A percentile compares a stretch with the other conserved stretches of the same genome.
Conservation (phyloP, 169 alveolate genomes). For the Cryptosporidium canis region DNA sequence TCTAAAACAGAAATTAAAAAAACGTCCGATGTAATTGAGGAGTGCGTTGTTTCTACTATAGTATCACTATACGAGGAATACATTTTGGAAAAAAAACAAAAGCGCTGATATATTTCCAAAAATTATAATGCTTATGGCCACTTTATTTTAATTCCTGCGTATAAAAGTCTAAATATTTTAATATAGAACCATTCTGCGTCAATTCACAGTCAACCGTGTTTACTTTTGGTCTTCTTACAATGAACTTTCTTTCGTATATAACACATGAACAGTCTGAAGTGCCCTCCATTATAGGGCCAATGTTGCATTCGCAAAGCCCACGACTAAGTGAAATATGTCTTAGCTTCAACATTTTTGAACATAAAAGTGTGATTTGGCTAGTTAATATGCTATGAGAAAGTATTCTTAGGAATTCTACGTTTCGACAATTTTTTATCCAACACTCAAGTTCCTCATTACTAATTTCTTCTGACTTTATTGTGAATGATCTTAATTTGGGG, state of each 20-base stretch:
- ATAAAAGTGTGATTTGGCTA: neutral
- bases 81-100: neutral
- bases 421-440: neutral
- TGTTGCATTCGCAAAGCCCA: neutral
- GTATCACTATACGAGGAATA: neutral
- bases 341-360: neutral
- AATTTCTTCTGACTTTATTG: neutral
- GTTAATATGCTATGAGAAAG: neutral
- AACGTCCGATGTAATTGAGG: constrained; percentile 28
- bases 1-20: constrained; percentile 5
- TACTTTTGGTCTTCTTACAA: neutral
- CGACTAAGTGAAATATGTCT: neutral
- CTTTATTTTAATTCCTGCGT: constrained; percentile 4
- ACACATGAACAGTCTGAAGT: neutral
- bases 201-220: neutral
- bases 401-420: neutral
- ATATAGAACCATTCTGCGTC: neutral
- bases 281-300: neutral
- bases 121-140: neutral
- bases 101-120: neutral
- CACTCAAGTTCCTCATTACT: neutral
- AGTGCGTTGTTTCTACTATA: constrained; percentile 7
- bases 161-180: constrained; percentile 9
- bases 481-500: neutral
- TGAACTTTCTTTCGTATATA: neutral